phyloP scores from a whole-genome alignment of 2,329 filamentous ascomycete genomes.

The Claviceps citrina region DNA sequence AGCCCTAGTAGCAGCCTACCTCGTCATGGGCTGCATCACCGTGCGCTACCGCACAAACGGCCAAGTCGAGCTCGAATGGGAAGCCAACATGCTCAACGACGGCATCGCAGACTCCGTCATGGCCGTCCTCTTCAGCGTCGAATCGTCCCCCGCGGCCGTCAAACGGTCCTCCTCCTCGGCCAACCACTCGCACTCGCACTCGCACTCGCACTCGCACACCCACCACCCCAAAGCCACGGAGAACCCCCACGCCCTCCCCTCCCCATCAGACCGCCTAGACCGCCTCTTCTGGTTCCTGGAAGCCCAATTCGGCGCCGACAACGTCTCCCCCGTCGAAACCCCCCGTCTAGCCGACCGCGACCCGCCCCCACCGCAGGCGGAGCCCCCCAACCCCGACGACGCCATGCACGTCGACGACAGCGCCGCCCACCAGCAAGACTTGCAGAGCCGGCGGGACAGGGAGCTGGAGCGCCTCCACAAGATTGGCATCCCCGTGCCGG shows the following conservation, averaged over 20 bases:
- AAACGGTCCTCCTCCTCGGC: slow-evolving; percentile 43
- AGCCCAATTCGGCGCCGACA: slow-evolving; percentile 79
- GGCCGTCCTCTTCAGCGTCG: slow-evolving; percentile 79
- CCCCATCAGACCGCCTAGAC: slow-evolving; percentile 60
- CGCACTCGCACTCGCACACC: slow-evolving; percentile 21
- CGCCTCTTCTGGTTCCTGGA: slow-evolving; percentile 92
- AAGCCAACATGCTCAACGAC: slow-evolving; percentile 94
- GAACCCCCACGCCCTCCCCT: slow-evolving; percentile 64
- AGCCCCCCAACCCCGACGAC: background rate
- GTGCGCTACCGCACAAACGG: slow-evolving; percentile 65
- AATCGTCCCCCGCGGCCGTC: slow-evolving; percentile 87
- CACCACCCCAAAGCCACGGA: slow-evolving; percentile 23
- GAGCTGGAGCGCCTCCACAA: slow-evolving; percentile 69
- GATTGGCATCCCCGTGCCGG: slow-evolving; percentile 80
- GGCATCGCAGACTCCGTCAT: slow-evolving; percentile 95
- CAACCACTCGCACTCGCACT: slow-evolving; percentile 18
- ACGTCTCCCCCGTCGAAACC: slow-evolving; percentile 59
- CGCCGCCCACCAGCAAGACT: background rate
- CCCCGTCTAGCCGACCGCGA: slow-evolving; percentile 19
- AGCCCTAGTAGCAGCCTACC: slow-evolving; percentile 38
- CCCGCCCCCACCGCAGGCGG: background rate
- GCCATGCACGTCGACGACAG: slow-evolving; percentile 2
- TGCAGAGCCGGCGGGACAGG: slow-evolving; percentile 30
- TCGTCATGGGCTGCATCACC: slow-evolving; percentile 80
- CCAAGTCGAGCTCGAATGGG: slow-evolving; percentile 86